A percentile compares a stretch with the other conserved stretches of the same genome.
Conservation (phyloP, 768 basidiomycete species). For the Calocybe indica region DNA sequence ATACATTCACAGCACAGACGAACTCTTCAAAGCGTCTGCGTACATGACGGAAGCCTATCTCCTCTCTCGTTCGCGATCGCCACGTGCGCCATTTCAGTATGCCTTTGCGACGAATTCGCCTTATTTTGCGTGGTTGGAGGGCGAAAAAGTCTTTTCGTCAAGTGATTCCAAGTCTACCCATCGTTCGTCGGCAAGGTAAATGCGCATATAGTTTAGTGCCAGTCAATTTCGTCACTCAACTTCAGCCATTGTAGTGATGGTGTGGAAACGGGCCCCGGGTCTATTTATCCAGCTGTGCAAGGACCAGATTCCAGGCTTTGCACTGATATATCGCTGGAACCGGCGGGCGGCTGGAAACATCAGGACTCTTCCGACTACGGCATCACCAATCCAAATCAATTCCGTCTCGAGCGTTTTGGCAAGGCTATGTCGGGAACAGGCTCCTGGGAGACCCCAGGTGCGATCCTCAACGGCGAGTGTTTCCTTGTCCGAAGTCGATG, state of each 20-base stretch:
- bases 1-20: conserved; percentile 51
- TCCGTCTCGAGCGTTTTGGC: conserved; percentile 63
- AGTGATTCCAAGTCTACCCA: neutral
- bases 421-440: conserved; percentile 71
- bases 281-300: conserved; percentile 3
- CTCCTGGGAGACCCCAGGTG: conserved; percentile 64
- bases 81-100: conserved; percentile 63
- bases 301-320: too few species aligned
- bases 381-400: conserved; percentile 33
- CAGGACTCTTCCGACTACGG: neutral
- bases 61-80: conserved; percentile 37
- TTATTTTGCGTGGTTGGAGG: conserved; percentile 76
- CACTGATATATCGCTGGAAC: too few species aligned
- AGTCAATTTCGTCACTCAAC: neutral
- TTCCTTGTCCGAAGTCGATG: neutral
- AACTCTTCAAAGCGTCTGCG: conserved; percentile 70
- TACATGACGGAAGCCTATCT: conserved; percentile 69
- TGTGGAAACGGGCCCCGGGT: conserved; percentile 16
- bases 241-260: neutral
- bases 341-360: too few species aligned
- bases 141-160: conserved; percentile 20
- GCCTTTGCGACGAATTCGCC: conserved; percentile 50
- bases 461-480: conserved; percentile 45
- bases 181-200: neutral
- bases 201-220: conserved; percentile 1